Evolutionary conservation across 495 filamentous ascomycete genomes (phyloP).

Genomic region (Niebla homalea): DNA sequence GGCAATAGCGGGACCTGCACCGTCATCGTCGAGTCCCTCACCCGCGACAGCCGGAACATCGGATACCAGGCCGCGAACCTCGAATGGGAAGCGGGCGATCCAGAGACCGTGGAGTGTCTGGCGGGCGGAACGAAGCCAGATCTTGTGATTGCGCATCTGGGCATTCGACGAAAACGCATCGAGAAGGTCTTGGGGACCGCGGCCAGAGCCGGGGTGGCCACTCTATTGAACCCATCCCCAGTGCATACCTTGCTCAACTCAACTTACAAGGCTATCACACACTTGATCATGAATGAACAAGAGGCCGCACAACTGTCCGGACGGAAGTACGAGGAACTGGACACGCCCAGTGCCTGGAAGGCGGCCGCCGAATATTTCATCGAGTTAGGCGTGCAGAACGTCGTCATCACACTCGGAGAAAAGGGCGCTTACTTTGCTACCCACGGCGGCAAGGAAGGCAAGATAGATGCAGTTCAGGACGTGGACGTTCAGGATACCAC

Average conservation of each 20-base stretch:
- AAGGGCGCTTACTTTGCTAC: constrained; percentile 50
- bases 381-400: constrained; percentile 51
- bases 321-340: not conserved
- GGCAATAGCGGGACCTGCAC: constrained; percentile 62
- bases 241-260: constrained; percentile 35
- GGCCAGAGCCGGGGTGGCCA: constrained; percentile 9
- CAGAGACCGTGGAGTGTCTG: constrained; percentile 16
- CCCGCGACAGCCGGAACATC: constrained; percentile 68
- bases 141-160: constrained; percentile 70
- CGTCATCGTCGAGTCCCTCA: constrained; percentile 62
- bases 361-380: constrained; percentile 47
- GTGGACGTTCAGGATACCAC: constrained; percentile 75
- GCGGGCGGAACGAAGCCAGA: constrained; percentile 33
- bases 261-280: constrained; percentile 50
- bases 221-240: constrained; percentile 73
- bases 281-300: constrained; percentile 79
- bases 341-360: constrained; percentile 31
- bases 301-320: constrained; percentile 55
- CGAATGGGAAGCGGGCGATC: constrained; percentile 17
- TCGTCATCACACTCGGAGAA: constrained; percentile 69
- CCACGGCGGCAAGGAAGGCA: constrained; percentile 12
- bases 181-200: constrained; percentile 17
- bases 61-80: constrained; percentile 67
- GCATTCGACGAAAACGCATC: constrained; percentile 63
- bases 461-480: constrained; percentile 39